These are phyloP conservation scores for Neurospora sp. DNA, from an alignment of 495 filamentous ascomycete species.

Conservation along the genomic window DNA sequence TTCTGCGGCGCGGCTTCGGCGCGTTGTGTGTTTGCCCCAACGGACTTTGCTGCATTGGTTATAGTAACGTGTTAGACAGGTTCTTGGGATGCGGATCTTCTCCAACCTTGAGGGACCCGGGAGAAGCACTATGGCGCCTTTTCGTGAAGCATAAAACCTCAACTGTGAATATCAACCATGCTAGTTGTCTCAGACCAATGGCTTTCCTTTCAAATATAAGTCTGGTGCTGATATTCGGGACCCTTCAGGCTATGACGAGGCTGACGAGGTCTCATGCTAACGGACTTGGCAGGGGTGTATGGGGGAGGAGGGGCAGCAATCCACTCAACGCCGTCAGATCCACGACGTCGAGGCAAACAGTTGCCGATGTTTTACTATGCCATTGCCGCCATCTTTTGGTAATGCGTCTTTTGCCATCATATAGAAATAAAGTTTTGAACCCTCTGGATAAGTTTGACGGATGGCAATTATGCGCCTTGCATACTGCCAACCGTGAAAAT, in stretches of 20 bases:
- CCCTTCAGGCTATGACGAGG: neutral
- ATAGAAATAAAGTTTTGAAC: neutral
- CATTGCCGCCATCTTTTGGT: neutral
- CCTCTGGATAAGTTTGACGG: neutral
- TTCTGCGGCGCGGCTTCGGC: neutral
- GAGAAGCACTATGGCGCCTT: neutral
- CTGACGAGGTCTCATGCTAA: neutral
- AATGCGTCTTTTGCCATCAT: neutral
- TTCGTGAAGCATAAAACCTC: neutral
- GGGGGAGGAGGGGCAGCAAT: neutral
- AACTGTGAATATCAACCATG: neutral
- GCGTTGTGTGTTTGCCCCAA: neutral
- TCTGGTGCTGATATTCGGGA: neutral
- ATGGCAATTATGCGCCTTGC: neutral
- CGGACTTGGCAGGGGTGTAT: neutral
- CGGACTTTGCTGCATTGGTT: neutral
- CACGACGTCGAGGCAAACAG: neutral
- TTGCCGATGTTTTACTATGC: neutral
- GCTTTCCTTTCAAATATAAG: neutral
- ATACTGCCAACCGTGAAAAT: neutral
- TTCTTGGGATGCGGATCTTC: neutral
- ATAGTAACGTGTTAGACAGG: neutral
- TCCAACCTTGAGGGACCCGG: neutral
- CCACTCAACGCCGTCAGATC: neutral
- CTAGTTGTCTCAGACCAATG: neutral